Evolutionary conservation across 169 alveolate genomes (phyloP), one percentile per base, ranked within the genome.

Genomic region (Plasmodium knowlesi): DNA sequence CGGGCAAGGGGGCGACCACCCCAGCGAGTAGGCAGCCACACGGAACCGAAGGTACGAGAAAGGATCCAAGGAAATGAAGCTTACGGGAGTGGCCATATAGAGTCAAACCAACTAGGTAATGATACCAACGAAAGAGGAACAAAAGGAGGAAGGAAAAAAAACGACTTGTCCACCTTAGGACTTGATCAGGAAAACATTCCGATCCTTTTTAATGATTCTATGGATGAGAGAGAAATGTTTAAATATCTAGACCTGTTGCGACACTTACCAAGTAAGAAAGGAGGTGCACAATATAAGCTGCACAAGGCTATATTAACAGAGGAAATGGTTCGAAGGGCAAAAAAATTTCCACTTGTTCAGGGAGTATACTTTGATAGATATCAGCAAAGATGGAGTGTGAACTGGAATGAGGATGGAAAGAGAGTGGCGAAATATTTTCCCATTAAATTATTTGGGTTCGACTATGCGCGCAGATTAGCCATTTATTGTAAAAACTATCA

Each of bases 381-480:
- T 16, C 96, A 96, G 93, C 95, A 92, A 30, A 95, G 97, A n/a
- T 96, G 97, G 97, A 92, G 96, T 30, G 97, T 96, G 2, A 95
- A 95, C 9, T 96, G 97, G 97, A 95, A 93, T 53, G 96, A 96
- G 88, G 93, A 96, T 71, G 97, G 97, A 4, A 91, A 96, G 41
- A 79, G 97, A 74, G 96, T 95, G 9, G 97, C 97, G 5, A 96
- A 96, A 85, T 96, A 96, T 83, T 96, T 96, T 8, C 97, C 97
- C 1, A 96, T 96, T 67, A 96, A 96, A 83, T 57, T 94, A 14
- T 96, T 93, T 74, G 97, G 97, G 54, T 92, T 96, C 84, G 96
- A 93, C 32, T 95, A 93, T 84, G 97, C 96, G 8, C 89, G 96
- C 19, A 89, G 94, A 41, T 83, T 96, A 76, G 97, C 97, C 14